Evolutionary conservation across 768 basidiomycete species (phyloP).

Genomic region (Vishniacozyma victoriae): DNA sequence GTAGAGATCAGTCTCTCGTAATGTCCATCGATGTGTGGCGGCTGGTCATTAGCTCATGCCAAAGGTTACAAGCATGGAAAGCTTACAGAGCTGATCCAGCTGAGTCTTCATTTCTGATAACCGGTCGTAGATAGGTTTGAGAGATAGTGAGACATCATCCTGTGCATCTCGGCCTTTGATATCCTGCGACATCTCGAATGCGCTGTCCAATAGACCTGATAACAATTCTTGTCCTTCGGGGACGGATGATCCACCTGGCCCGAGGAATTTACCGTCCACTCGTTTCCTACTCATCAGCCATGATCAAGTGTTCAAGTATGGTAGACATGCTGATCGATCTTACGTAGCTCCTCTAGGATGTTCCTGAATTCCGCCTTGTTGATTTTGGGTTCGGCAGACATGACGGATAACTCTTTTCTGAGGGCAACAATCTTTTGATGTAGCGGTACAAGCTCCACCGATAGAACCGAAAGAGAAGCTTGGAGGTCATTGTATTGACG

Average conservation of each 20-base stretch:
- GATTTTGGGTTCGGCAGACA: slow-evolving; percentile 73
- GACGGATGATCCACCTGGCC: slow-evolving; percentile 73
- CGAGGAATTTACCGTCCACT: slow-evolving; percentile 92
- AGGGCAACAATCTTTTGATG: slow-evolving; percentile 83
- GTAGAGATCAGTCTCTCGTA: slow-evolving; percentile 63
- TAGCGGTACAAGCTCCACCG: slow-evolving; percentile 80
- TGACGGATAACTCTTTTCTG: slow-evolving; percentile 77
- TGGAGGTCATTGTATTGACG: slow-evolving; percentile 69
- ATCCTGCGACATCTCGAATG: slow-evolving; percentile 91
- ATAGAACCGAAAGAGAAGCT: slow-evolving; percentile 77
- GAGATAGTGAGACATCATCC: slow-evolving; percentile 74
- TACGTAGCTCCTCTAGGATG: slow-evolving; percentile 82
- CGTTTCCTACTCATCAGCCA: slow-evolving; percentile 58
- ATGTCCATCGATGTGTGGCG: slow-evolving; percentile 92
- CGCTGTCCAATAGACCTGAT: slow-evolving; percentile 87
- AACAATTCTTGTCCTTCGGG: slow-evolving; percentile 88
- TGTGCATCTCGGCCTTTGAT: slow-evolving; percentile 76
- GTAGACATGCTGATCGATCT: slow-evolving; percentile 61
- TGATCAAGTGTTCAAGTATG: background rate
- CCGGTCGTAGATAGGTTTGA: slow-evolving; percentile 90
- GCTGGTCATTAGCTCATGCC: slow-evolving; percentile 46
- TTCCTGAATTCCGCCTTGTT: slow-evolving; percentile 83
- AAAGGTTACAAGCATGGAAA: background rate
- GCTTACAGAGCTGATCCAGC: slow-evolving; percentile 65
- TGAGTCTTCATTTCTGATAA: slow-evolving; percentile 77